Evolutionary conservation across 805 yeast species (phyloP), one percentile per base, ranked within the genome.

Genomic region (Millerago galiae): DNA sequence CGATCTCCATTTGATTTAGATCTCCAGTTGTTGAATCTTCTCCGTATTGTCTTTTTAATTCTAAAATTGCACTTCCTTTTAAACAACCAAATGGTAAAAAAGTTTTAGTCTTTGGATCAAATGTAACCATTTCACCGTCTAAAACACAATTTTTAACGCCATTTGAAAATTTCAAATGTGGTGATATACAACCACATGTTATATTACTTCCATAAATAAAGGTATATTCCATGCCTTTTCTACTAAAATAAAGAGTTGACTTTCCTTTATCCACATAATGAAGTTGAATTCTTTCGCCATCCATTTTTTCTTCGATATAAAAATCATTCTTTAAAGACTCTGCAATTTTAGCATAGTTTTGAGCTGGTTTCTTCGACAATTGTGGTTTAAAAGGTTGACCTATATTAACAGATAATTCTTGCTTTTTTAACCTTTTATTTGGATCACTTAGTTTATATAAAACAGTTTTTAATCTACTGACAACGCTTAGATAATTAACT

Each of bases 41-140:
- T 21, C 24, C 24, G 7, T 21, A 21, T 21, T 21, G 4, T 18
- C 40, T 42, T 12, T 66, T 69, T 18, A 74, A 58, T 38, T 72
- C 78, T 50, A 74, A 76, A 5, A 74, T 56, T 0, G 91, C 91
- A 13, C 85, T 74, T 5, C 83, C 70, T 56, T 85, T 84, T 25
- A 93, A 72, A 1, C 84, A 74, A 0, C 95, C 95, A 65, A 87
- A 87, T 0, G 96, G 95, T 17, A 89, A 64, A 4, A 87, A 68
- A 2, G 65, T 63, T 29, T 73, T 58, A 43, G 69, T 62, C 36
- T 61, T 66, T 41, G 77, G 75, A 60, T 90, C 96, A 72, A 78
- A 89, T 0, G 95, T 87, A 2, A 91, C 80, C 91, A 91, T 86
- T 61, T 91, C 99, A 1, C 98, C 97, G 63, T 91, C 99, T 5